These are phyloP conservation scores for Saccharomycopsis hybrid DNA, from an alignment of 1,139 yeast species.

Conservation along the genomic window DNA sequence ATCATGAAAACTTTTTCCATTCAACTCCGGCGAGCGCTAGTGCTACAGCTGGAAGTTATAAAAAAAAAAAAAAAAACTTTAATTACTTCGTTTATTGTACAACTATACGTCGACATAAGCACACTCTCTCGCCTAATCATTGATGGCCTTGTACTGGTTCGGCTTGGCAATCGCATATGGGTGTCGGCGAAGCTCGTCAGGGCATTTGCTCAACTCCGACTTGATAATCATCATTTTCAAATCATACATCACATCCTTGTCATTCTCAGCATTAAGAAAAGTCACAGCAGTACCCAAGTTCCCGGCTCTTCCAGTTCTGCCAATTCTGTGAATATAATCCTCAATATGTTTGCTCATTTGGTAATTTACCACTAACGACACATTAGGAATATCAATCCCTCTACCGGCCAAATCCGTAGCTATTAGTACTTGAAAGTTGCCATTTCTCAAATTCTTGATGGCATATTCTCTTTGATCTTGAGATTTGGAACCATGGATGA, in stretches of 20 bases:
- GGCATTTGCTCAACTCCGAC: slow-evolving; percentile 16
- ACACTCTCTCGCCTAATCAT: no score
- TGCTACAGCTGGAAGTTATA: no score
- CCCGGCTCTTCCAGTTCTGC: slow-evolving; percentile 97
- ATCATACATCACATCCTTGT: slow-evolving; percentile 45
- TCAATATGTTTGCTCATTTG: slow-evolving; percentile 77
- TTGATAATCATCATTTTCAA: slow-evolving; percentile 27
- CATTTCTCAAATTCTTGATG: slow-evolving; percentile 53
- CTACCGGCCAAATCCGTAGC: slow-evolving; percentile 98
- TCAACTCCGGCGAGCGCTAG: no score
- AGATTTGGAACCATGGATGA: slow-evolving; percentile 80
- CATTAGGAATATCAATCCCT: slow-evolving; percentile 88
- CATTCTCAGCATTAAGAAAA: slow-evolving; percentile 54
- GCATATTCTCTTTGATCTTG: slow-evolving; percentile 88
- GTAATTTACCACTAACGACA: slow-evolving; percentile 75
- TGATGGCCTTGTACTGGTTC: slow-evolving; percentile 14
- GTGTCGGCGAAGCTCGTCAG: slow-evolving; percentile 17
- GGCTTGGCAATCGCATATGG: slow-evolving; percentile 18
- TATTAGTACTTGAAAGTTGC: slow-evolving; percentile 58
- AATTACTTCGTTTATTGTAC: no score
- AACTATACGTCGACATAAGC: no score
- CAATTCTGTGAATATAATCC: slow-evolving; percentile 86
- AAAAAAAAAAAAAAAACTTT: no score
- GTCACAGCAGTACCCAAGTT: slow-evolving; percentile 69
- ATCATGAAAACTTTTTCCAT: no score